Evolutionary conservation across 306 rosid species (phyloP), one percentile per base, ranked within the genome.

Genomic region (Prunus padus): DNA sequence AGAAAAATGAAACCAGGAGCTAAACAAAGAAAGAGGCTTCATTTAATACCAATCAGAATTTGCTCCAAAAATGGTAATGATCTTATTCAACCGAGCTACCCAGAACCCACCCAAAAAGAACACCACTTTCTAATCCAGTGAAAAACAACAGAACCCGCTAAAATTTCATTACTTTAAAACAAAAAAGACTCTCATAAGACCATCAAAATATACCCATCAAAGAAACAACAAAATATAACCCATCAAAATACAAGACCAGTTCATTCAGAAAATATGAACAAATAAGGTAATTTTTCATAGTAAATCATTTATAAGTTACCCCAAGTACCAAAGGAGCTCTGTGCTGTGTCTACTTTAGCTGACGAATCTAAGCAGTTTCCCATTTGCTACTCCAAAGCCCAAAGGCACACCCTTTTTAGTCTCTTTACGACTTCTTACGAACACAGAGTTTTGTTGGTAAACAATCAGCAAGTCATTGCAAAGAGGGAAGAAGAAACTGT

Each of bases 341-440:
- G 98, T 44, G 90, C 84, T 2, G 82, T 75, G 74, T 94, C 91
- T 50, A 91, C 84, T 83, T 85, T 91, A 42, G 97, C 96, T 65
- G 97, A 89, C 70, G 94, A 92, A 91, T 57, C 86, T 30, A 91
- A 49, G 77, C 98, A 91, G 86, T 94, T 94, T 72, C 98, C 98
- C 97, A 94, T 94, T 64, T 45, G 50, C 12, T 14, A 8, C 62
- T 45, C 50, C 71, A 20, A 79, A 46, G 4, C 67, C 22, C 25
- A 25, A 33, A 23, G 45, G 16, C 2, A 7, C 64, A 30, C 44
- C 54, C 59, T 54, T 23, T 19, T 67, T 22, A 4, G 45, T 28
- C 72, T 67, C 51, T 5, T 26, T 11, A 18, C 10, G 62, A 56
- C 61, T 23, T 60, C 23, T 33, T n/a, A 14, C 31, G 9, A 6